A percentile compares a stretch with the other conserved stretches of the same genome.
These are phyloP conservation scores for Cladophialophora yegresii DNA, from an alignment of 2,329 filamentous ascomycete genomes.

Conservation along the genomic window DNA sequence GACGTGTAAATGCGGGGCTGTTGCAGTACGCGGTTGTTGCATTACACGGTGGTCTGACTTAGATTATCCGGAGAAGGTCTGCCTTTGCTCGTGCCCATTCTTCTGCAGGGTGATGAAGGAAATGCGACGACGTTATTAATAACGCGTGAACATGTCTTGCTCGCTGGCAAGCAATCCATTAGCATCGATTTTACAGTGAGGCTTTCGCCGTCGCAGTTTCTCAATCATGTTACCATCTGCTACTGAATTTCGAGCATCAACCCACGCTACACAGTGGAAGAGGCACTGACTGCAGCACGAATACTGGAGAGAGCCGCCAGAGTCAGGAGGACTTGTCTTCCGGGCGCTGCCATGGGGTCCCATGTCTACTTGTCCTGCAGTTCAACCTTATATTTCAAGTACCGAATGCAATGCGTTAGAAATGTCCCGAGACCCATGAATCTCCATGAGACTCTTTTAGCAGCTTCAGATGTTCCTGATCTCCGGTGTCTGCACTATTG, in stretches of 20 bases:
- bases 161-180: not conserved
- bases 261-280: not conserved
- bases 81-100: not conserved
- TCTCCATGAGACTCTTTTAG: not conserved
- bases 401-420: not conserved
- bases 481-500: not conserved
- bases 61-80: not conserved
- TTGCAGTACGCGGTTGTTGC: too few relatives aligned
- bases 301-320: not conserved
- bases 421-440: not conserved
- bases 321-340: not conserved
- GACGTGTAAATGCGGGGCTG: too few relatives aligned
- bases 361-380: not conserved
- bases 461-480: not conserved
- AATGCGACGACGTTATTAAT: constrained; percentile 18
- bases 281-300: not conserved
- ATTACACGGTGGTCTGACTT: too few relatives aligned
- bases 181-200: not conserved
- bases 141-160: not conserved
- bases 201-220: not conserved
- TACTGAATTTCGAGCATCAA: not conserved
- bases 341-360: not conserved
- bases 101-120: constrained; percentile 8
- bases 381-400: not conserved
- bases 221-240: not conserved